Conservation (phyloP, 768 basidiomycete species). For the Trametopsis cervina region DNA sequence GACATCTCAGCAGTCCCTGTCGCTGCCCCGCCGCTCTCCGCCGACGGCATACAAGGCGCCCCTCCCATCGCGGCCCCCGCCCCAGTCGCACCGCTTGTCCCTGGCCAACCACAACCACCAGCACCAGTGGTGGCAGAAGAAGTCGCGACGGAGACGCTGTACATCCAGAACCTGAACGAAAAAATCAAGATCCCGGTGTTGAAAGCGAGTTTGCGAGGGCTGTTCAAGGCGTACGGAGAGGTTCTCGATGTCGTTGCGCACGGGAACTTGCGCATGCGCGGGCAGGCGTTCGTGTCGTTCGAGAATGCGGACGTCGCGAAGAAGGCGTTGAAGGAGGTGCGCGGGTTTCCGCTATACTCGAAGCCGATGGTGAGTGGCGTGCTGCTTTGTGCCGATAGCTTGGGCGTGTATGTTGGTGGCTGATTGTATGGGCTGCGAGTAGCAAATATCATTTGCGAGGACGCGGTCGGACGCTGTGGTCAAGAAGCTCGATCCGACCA, state of each 20-base stretch:
- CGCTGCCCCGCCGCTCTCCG: slow-evolving; percentile 21
- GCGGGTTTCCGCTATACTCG: slow-evolving; percentile 90
- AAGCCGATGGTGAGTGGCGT: slow-evolving; percentile 93
- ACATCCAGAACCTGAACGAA: slow-evolving; percentile 96
- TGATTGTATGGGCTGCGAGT: slow-evolving; percentile 4
- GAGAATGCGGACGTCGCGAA: slow-evolving; percentile 72
- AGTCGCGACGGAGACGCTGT: slow-evolving; percentile 74
- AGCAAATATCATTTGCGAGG: slow-evolving; percentile 95
- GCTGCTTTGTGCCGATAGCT: not conserved
- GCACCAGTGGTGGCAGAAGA: slow-evolving; percentile 30
- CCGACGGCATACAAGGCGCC: slow-evolving; percentile 20
- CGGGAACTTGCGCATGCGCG: slow-evolving; percentile 91
- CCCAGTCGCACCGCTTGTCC: slow-evolving; percentile 16
- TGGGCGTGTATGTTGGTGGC: not conserved
- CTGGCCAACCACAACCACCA: slow-evolving; percentile 13
- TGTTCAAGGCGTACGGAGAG: slow-evolving; percentile 92
- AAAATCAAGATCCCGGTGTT: slow-evolving; percentile 86
- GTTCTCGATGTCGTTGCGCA: slow-evolving; percentile 96
- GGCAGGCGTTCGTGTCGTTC: slow-evolving; percentile 97
- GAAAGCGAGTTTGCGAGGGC: slow-evolving; percentile 76
- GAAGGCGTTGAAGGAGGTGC: slow-evolving; percentile 88
- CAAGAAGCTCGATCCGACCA: slow-evolving; percentile 57
- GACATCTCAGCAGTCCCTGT: slow-evolving; percentile 17
- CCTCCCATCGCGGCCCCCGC: slow-evolving; percentile 17
- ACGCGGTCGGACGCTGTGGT: slow-evolving; percentile 89